Evolutionary conservation across 345 rosid genomes (phyloP).

Genomic region (Jatropha curcas): DNA sequence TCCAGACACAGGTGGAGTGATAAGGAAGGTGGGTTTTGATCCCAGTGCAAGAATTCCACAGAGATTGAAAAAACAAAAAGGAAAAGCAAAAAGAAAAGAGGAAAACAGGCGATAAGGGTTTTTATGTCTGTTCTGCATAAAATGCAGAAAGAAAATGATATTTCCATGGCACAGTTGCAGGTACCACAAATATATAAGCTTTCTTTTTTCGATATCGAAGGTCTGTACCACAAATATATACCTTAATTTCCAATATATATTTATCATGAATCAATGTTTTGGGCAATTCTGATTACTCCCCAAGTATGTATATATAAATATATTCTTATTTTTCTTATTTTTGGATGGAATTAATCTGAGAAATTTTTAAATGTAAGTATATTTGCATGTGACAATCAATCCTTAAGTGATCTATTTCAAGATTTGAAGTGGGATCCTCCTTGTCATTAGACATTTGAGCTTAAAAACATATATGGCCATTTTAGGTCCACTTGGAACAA

Average conservation of each 20-base stretch:
- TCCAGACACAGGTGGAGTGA: slow-evolving; percentile 32
- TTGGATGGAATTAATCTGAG: background rate
- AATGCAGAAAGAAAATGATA: slow-evolving; percentile 29
- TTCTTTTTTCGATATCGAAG: too few relatives aligned
- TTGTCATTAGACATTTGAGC: slow-evolving; percentile 1
- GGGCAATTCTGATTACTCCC: too few relatives aligned
- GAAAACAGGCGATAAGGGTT: too few relatives aligned
- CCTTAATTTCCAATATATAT: too few relatives aligned
- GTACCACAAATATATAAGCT: background rate
- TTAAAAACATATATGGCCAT: slow-evolving; percentile 10
- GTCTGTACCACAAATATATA: too few relatives aligned
- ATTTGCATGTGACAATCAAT: slow-evolving; percentile 11
- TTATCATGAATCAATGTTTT: too few relatives aligned
- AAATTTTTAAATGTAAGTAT: background rate
- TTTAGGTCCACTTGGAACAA: slow-evolving; percentile 3
- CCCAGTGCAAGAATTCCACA: background rate
- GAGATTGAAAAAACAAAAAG: background rate
- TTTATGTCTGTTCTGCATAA: slow-evolving; percentile 6
- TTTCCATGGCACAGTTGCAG: slow-evolving; percentile 23
- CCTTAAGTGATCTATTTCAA: slow-evolving; percentile 14
- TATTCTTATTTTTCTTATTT: background rate
- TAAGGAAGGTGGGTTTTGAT: slow-evolving; percentile 19
- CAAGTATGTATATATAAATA: background rate
- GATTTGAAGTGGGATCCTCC: slow-evolving; percentile 11
- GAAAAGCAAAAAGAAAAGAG: too few relatives aligned